Evolutionary conservation across 495 filamentous ascomycete genomes (phyloP).

Genomic region (Trichoderma erinaceum): DNA sequence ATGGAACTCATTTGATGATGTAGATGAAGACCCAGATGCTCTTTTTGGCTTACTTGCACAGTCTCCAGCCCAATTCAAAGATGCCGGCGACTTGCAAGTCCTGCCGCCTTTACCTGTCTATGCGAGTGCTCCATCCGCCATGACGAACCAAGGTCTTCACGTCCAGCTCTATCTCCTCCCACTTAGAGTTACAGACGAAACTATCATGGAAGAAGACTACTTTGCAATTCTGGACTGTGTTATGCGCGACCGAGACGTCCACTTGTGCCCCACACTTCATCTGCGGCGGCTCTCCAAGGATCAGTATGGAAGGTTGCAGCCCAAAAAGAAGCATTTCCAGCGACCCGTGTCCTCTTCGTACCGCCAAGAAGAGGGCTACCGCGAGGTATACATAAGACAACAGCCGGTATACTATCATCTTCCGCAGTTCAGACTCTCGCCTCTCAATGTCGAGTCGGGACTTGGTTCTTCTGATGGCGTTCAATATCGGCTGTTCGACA

Average conservation of each 20-base stretch:
- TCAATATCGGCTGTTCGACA: neutral
- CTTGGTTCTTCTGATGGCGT: slow-evolving; percentile 4
- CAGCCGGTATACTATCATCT: neutral
- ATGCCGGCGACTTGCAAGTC: neutral
- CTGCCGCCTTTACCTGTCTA: neutral
- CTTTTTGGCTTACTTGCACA: neutral
- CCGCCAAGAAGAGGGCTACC: neutral
- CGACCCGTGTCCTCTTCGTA: neutral
- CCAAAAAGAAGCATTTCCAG: neutral
- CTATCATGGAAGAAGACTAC: neutral
- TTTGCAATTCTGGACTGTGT: neutral
- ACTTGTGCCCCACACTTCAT: neutral
- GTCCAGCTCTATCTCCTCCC: neutral
- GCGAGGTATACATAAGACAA: neutral
- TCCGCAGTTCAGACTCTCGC: neutral
- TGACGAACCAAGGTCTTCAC: neutral
- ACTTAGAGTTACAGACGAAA: neutral
- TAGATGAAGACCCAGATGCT: neutral
- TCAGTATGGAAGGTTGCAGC: neutral
- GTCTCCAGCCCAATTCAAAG: neutral
- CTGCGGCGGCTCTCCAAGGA: neutral
- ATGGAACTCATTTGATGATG: slow-evolving; percentile 14
- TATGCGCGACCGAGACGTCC: neutral
- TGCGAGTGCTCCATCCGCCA: neutral
- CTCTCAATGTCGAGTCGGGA: neutral